Base-by-base conservation (phyloP, 2,329 filamentous ascomycete species). In the Sporothrix globosa region DNA sequence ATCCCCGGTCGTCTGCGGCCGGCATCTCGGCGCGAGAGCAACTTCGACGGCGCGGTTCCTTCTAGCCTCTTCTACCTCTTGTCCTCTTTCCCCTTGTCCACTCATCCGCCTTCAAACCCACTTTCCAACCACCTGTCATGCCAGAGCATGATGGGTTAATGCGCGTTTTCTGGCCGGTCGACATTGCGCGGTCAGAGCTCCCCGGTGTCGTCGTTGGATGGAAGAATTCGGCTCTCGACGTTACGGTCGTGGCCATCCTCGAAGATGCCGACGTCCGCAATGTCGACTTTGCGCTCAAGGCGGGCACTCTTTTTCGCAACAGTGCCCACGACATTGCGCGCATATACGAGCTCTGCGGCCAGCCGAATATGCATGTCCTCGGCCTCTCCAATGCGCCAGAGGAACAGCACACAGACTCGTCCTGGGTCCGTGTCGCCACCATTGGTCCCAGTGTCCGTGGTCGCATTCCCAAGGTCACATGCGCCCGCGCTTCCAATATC, bases 131-230 rank as follows among this genome's bases (percentile, higher is more conserved):
- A 86, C 85, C 85, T 76, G 87, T 85, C 85, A 90, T 90, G 88
- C 83, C 87, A 83, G 87, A 88, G 82, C 85, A 89, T 85, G 88
- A 96, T 92, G 94, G 92, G 78, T 85, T 98, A 84, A 93, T 98
- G 90, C 93, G 96, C 84, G 90, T 99, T 83, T 98, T 99, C 84
- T 99, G 96, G 96, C 96, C 96, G 77, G 91, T 91, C 77, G 94
- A 97, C 82, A 89, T 92, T 77, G 86, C 87, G 69, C 86, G 85
- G 80, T 91, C 90, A 69, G 87, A 88, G 75, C 85, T 87, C 70
- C 88, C 92, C 54, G 96, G 95, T 58, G 92, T 97, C 72, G 89
- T 99, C 74, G 92, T 99, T 61, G 96, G 96, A 77, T 99, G 95
- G 93, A 89, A 91, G 77, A 99, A 99, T 80, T 97, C 95, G 50